These are phyloP conservation scores for Simplicillium aogashimaense DNA, from an alignment of 2,329 filamentous ascomycete species.

Conservation along the genomic window DNA sequence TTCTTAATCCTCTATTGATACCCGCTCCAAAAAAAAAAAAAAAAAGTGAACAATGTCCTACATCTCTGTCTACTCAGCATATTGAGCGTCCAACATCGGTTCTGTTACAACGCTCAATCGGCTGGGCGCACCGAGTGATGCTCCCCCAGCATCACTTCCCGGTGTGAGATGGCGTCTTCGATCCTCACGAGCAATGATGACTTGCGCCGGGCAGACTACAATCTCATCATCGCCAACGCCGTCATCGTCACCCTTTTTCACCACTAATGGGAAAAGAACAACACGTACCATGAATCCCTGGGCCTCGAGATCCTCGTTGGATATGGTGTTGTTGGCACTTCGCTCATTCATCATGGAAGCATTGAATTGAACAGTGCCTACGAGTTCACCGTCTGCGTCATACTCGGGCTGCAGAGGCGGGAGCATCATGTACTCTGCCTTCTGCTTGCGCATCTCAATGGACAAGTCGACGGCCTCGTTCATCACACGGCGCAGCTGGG, in stretches of 20 bases:
- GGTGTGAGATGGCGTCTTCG: conserved; percentile 29
- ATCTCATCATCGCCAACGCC: conserved; percentile 89
- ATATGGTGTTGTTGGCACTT: conserved; percentile 46
- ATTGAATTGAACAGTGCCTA: conserved; percentile 84
- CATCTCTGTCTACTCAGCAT: conserved; percentile 21
- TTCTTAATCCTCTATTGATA: conserved; percentile 7
- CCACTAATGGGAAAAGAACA: conserved; percentile 90
- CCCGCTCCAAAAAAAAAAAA: neutral
- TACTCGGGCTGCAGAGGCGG: conserved; percentile 92
- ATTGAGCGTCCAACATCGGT: conserved; percentile 15
- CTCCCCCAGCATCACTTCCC: conserved; percentile 42
- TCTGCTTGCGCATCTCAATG: conserved; percentile 94
- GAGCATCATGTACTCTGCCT: conserved; percentile 97
- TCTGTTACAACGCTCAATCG: conserved; percentile 26
- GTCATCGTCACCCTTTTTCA: conserved; percentile 86
- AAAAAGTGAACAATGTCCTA: conserved; percentile 11
- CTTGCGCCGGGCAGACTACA: conserved; percentile 90
- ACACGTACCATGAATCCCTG: conserved; percentile 73
- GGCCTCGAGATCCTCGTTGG: conserved; percentile 73
- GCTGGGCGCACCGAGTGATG: conserved; percentile 26
- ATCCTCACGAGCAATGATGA: conserved; percentile 59
- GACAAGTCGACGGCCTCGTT: conserved; percentile 81
- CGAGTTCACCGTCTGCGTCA: conserved; percentile 82
- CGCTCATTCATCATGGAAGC: conserved; percentile 91
- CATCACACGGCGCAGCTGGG: conserved; percentile 80